Percentiles rank a stretch among this genome's conserved stretches.
Evolutionary conservation across 495 filamentous ascomycete genomes (phyloP).

Genomic region (Cercophora newfieldiana): DNA sequence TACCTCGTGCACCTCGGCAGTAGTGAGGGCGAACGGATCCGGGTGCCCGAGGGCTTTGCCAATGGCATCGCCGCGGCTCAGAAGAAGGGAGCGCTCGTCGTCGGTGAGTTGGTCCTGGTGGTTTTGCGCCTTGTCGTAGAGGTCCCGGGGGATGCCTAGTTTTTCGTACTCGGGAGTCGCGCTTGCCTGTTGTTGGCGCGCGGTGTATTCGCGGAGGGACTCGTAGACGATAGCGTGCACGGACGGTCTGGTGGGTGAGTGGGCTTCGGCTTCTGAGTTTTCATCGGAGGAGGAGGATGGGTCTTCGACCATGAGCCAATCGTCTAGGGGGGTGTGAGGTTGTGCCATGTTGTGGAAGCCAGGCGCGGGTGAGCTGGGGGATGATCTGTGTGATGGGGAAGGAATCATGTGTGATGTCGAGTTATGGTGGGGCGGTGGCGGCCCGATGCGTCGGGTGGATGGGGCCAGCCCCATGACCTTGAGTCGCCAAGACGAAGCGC

Average conservation of each 20-base stretch:
- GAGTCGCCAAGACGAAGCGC: too few species aligned
- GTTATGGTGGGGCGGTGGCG: too few species aligned
- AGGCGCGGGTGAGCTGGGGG: too few species aligned
- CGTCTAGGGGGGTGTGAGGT: background rate
- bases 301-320: background rate
- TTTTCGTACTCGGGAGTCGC: too few species aligned
- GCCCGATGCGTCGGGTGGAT: too few species aligned
- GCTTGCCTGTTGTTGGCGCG: background rate
- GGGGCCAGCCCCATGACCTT: too few species aligned
- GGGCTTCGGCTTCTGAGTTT: background rate
- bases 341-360: background rate
- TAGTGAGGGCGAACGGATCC: background rate
- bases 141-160: background rate
- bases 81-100: conserved; percentile 6
- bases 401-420: too few species aligned
- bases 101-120: conserved; percentile 12
- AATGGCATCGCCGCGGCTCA: background rate
- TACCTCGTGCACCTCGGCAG: background rate
- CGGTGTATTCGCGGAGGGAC: background rate
- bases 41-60: background rate
- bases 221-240: background rate
- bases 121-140: conserved; percentile 17
- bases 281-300: too few species aligned
- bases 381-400: too few species aligned
- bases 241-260: background rate